These are phyloP conservation scores for Colletotrichum abscissum DNA, from an alignment of 2,329 filamentous ascomycete species.

Conservation along the genomic window DNA sequence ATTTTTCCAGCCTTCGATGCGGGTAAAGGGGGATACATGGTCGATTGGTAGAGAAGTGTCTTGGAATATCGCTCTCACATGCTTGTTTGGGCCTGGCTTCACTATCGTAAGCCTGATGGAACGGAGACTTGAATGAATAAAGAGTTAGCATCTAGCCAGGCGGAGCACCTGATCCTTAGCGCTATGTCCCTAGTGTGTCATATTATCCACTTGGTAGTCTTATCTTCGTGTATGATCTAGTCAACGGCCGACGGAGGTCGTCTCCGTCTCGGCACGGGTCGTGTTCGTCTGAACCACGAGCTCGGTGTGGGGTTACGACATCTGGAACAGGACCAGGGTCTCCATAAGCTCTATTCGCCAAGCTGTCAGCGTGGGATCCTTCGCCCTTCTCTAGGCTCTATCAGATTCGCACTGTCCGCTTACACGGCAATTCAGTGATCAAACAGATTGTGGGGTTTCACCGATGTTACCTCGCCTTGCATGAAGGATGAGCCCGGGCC, in stretches of 20 bases:
- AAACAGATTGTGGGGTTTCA: background rate
- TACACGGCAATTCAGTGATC: background rate
- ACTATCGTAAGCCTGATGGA: constrained; percentile 1
- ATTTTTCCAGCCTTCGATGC: background rate
- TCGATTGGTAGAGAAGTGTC: background rate
- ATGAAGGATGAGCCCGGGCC: background rate
- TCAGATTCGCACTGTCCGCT: background rate
- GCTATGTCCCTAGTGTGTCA: background rate
- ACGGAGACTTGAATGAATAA: background rate
- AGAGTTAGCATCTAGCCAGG: background rate
- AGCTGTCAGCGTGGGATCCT: background rate
- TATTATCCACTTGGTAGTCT: background rate
- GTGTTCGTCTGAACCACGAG: background rate
- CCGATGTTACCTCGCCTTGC: background rate
- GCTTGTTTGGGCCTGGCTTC: background rate
- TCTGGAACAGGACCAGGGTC: background rate
- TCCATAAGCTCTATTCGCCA: background rate
- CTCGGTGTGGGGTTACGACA: background rate
- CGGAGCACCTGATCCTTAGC: background rate
- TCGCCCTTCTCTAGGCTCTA: background rate
- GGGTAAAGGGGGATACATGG: background rate
- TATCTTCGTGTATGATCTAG: background rate
- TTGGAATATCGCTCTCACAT: background rate
- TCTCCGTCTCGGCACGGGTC: background rate
- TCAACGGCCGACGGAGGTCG: too few species aligned